Conservation (phyloP, 306 rosid genomes). For the Castanea sativa region DNA sequence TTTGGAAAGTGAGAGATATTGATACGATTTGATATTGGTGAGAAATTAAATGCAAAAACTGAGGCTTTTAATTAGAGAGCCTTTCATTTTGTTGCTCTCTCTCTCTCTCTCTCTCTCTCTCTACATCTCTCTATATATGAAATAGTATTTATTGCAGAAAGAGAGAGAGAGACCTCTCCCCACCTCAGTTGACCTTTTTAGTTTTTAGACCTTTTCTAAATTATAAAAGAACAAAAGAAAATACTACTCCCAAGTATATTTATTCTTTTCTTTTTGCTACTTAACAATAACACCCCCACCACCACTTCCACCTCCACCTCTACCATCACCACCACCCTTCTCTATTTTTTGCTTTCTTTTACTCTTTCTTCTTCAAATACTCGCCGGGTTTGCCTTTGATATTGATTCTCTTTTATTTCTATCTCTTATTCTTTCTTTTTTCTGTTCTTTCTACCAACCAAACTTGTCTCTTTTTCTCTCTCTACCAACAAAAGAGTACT, state of each 20-base stretch:
- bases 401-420: neutral
- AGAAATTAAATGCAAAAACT: conserved; percentile 24
- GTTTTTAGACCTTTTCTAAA: neutral
- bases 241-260: too few relatives aligned
- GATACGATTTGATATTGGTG: neutral
- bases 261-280: neutral
- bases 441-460: neutral
- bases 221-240: too few relatives aligned
- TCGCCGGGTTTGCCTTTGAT: neutral
- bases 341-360: neutral
- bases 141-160: conserved; percentile 31
- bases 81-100: conserved; percentile 23
- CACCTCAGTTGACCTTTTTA: neutral
- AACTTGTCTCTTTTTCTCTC: neutral
- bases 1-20: neutral
- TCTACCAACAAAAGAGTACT: neutral
- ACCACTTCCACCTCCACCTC: too few relatives aligned
- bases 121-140: neutral
- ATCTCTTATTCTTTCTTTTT: neutral
- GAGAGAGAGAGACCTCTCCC: neutral
- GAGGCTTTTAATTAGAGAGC: conserved; percentile 27
- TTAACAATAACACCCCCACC: neutral
- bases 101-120: conserved; percentile 1
- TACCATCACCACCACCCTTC: too few relatives aligned
- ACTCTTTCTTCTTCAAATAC: neutral